phyloP scores from a whole-genome alignment of 192 early-diverging fungal genomes.

The Phycomyces blakesleeanus region DNA sequence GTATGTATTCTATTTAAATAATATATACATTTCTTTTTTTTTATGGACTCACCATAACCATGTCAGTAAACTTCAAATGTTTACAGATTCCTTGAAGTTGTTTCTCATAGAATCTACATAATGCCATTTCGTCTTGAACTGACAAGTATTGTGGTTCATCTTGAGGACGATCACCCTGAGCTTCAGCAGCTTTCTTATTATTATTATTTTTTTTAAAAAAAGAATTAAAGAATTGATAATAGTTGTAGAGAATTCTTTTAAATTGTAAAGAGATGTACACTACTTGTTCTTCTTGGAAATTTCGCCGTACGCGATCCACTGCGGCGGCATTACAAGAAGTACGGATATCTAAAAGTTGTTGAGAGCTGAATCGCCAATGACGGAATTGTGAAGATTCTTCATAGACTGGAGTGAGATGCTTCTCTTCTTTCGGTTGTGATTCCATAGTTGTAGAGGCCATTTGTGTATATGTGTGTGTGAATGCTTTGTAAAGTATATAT shows the following conservation, averaged over 20 bases:
- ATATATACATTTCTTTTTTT: neutral
- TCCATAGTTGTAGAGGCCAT: neutral
- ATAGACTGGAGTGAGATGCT: constrained; percentile 37
- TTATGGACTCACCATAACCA: constrained; percentile 33
- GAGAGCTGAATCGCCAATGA: constrained; percentile 66
- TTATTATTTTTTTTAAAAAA: neutral
- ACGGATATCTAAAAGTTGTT: constrained; percentile 52
- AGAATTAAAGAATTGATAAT: no score
- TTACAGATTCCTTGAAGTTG: constrained; percentile 42
- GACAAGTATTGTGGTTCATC: constrained; percentile 42
- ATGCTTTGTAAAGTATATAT: no score
- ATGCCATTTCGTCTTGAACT: constrained; percentile 47
- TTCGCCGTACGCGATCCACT: constrained; percentile 52
- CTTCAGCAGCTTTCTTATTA: constrained; percentile 2
- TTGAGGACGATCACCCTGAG: neutral
- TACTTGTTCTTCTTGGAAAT: constrained; percentile 54
- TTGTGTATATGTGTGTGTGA: no score
- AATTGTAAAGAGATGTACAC: neutral
- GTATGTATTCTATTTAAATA: neutral
- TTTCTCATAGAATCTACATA: constrained; percentile 55
- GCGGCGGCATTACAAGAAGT: constrained; percentile 51
- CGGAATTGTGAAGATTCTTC: constrained; percentile 71
- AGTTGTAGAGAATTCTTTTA: no score
- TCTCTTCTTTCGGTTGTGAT: neutral
- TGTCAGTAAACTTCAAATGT: constrained; percentile 42